Evolutionary conservation across 1,139 yeast genomes (phyloP).

Genomic region (Scheffersomyces illinoinensis): DNA sequence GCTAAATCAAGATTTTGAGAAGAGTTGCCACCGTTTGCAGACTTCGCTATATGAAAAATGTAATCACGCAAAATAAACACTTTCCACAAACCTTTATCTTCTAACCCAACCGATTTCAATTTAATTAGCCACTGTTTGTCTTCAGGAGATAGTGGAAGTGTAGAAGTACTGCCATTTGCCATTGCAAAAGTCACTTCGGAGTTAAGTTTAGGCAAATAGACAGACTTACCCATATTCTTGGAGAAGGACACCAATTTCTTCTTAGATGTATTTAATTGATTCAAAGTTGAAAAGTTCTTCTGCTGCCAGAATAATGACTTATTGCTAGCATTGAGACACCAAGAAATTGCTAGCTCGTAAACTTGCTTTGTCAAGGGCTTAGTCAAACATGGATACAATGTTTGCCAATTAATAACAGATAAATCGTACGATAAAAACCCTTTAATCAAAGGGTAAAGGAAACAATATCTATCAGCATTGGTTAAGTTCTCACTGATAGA

Average conservation of each 20-base stretch:
- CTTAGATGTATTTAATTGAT: conserved; percentile 9
- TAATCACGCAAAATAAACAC: conserved; percentile 68
- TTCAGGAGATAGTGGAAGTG: conserved; percentile 49
- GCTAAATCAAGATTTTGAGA: conserved; percentile 4
- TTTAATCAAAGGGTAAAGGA: conserved; percentile 78
- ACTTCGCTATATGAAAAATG: conserved; percentile 48
- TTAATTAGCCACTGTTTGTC: conserved; percentile 78
- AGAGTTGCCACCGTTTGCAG: neutral
- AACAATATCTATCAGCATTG: conserved; percentile 79
- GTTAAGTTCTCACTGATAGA: conserved; percentile 63
- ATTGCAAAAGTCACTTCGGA: conserved; percentile 15
- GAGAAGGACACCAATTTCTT: conserved; percentile 23
- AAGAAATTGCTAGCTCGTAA: conserved; percentile 63
- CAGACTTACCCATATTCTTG: conserved; percentile 41
- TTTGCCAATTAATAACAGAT: conserved; percentile 62
- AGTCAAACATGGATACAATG: conserved; percentile 63
- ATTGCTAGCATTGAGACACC: conserved; percentile 67
- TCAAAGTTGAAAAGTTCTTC: conserved; percentile 28
- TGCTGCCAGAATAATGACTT: conserved; percentile 81
- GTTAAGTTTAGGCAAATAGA: conserved; percentile 30
- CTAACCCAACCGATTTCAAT: conserved; percentile 68
- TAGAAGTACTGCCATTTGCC: conserved; percentile 14
- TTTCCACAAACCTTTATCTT: conserved; percentile 80
- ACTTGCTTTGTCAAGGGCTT: conserved; percentile 67
- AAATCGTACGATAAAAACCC: conserved; percentile 79